Percentiles rank a stretch among this genome's conserved stretches.
phyloP scores from a whole-genome alignment of 2,329 filamentous ascomycete genomes.

The Fusarium sterilihyphosum region DNA sequence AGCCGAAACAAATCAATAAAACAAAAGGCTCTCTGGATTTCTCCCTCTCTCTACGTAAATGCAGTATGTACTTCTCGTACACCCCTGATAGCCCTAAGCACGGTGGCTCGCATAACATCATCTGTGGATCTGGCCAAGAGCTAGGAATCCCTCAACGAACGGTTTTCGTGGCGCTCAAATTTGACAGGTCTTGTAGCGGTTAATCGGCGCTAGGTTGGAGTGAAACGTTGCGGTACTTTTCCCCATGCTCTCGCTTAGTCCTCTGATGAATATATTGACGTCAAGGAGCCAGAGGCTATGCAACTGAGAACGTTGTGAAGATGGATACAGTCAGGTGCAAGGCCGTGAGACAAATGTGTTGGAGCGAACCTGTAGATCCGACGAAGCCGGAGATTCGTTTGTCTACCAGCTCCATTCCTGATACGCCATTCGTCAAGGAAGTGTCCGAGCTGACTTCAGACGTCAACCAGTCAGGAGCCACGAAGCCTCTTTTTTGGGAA shows the following conservation, averaged over 20 bases:
- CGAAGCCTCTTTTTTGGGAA: slow-evolving; percentile 26
- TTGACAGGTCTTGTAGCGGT: slow-evolving; percentile 3
- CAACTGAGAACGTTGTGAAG: background rate
- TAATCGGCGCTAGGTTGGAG: slow-evolving; percentile 5
- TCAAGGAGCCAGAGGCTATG: slow-evolving; percentile 5
- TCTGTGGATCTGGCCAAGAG: slow-evolving; percentile 30
- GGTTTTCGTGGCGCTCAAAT: slow-evolving; percentile 13
- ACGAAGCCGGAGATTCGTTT: slow-evolving; percentile 10
- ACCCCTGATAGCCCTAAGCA: slow-evolving; percentile 7
- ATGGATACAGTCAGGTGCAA: background rate
- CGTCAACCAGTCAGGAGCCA: slow-evolving; percentile 36
- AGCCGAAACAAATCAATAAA: slow-evolving; percentile 34
- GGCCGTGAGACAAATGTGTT: background rate
- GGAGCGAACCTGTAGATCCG: slow-evolving; percentile 12
- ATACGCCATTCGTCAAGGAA: slow-evolving; percentile 30
- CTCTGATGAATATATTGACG: slow-evolving; percentile 4
- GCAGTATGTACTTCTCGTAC: slow-evolving; percentile 2
- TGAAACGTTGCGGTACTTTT: slow-evolving; percentile 1
- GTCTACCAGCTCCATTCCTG: background rate
- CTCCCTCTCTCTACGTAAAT: background rate
- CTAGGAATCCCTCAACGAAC: slow-evolving; percentile 6
- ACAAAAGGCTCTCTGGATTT: background rate
- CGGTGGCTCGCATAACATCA: slow-evolving; percentile 32
- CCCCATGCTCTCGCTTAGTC: background rate
- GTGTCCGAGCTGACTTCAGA: slow-evolving; percentile 14